Evolutionary conservation across 192 early-diverging fungal genomes (phyloP).

Genomic region (Pilobolus umbonatus): DNA sequence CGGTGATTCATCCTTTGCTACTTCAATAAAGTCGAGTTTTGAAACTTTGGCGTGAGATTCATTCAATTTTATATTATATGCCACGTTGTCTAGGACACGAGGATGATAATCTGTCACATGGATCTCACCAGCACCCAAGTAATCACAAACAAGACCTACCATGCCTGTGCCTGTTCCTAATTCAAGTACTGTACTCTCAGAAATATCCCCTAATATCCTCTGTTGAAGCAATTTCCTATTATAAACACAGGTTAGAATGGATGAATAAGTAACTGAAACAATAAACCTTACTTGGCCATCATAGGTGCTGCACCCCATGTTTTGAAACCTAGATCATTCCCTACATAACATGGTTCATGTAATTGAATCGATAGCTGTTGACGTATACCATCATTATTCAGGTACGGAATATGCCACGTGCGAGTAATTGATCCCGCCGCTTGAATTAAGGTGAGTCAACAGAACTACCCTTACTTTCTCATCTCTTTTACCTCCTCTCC

Average conservation of each 20-base stretch:
- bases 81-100: constrained; percentile 40
- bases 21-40: constrained; percentile 37
- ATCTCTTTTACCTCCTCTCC: constrained; percentile 27
- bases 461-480: not conserved
- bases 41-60: constrained; percentile 23
- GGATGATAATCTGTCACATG: constrained; percentile 50
- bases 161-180: constrained; percentile 53
- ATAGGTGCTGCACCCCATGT: constrained; percentile 52
- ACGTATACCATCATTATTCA: constrained; percentile 10
- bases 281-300: constrained; percentile 44
- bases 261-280: not conserved
- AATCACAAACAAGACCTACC: constrained; percentile 43
- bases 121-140: constrained; percentile 37
- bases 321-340: constrained; percentile 51
- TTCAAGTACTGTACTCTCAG: constrained; percentile 36
- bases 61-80: constrained; percentile 36
- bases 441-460: not conserved
- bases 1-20: constrained; percentile 25
- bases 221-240: constrained; percentile 27
- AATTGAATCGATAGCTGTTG: constrained; percentile 19
- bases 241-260: too few relatives aligned
- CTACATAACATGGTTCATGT: constrained; percentile 48
- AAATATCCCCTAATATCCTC: constrained; percentile 23
- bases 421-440: constrained; percentile 34
- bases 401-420: constrained; percentile 32